Evolutionary conservation across 345 rosid species (phyloP).

Genomic region (Syzygium jambos): DNA sequence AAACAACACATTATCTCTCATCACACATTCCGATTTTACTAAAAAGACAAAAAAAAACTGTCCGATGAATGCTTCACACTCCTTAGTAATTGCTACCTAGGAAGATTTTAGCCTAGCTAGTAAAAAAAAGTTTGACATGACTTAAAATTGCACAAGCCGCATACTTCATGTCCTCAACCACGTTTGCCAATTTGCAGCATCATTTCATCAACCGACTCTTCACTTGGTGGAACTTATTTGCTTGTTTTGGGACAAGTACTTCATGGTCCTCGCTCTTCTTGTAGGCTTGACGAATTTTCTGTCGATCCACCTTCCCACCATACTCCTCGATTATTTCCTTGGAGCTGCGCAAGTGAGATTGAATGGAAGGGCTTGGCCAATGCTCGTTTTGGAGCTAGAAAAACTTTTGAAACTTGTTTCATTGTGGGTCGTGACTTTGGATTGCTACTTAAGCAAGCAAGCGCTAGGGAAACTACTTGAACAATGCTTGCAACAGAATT

Average conservation of each 20-base stretch:
- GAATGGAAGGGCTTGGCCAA: neutral
- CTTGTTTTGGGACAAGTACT: neutral
- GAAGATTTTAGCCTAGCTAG: neutral
- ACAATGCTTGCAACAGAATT: neutral
- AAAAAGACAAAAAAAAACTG: neutral
- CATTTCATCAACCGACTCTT: neutral
- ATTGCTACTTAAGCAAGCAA: constrained; percentile 1
- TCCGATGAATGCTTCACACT: neutral
- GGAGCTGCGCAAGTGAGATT: neutral
- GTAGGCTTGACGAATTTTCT: neutral
- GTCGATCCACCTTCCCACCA: neutral
- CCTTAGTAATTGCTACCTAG: neutral
- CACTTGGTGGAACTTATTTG: neutral
- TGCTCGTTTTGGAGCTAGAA: neutral
- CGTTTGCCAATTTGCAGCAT: neutral
- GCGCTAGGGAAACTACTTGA: neutral
- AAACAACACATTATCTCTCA: neutral
- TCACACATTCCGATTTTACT: neutral
- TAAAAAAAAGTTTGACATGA: neutral
- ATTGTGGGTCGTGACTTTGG: constrained; percentile 1
- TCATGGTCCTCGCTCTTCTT: neutral
- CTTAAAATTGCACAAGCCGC: neutral
- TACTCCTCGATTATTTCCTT: neutral
- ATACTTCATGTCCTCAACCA: neutral
- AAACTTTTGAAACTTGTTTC: neutral